Percentiles rank a stretch among this genome's conserved stretches.
phyloP scores from a whole-genome alignment of 2,329 filamentous ascomycete genomes.

The Diaporthe nobilis region DNA sequence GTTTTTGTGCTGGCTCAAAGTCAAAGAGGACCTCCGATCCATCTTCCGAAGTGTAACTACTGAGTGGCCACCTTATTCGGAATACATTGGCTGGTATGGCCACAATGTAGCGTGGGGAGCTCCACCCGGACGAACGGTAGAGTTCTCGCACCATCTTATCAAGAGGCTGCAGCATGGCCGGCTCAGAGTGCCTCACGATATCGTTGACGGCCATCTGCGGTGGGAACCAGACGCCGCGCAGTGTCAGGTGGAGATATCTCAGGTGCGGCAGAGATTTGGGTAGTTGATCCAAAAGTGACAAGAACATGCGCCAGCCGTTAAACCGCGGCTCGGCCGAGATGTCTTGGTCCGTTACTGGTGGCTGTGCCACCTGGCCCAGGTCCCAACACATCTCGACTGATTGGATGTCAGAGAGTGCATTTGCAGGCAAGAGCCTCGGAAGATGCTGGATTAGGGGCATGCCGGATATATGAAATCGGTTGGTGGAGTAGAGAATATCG shows the following conservation, averaged over 20 bases:
- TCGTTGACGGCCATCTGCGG: constrained; percentile 15
- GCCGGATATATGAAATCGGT: neutral
- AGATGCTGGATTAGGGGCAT: neutral
- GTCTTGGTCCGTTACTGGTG: constrained; percentile 6
- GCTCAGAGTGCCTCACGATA: neutral
- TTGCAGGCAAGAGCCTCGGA: neutral
- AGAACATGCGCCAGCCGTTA: constrained; percentile 8
- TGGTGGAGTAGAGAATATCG: constrained; percentile 27
- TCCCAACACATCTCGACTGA: constrained; percentile 30
- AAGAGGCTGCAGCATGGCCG: constrained; percentile 20
- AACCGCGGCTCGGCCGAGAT: constrained; percentile 25
- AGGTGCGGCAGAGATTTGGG: constrained; percentile 23
- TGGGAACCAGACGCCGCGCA: constrained; percentile 20
- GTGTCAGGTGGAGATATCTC: constrained; percentile 15
- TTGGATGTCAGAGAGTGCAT: constrained; percentile 4
- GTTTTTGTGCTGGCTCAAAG: neutral
- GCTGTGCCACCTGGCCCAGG: constrained; percentile 2
- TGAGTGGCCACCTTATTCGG: neutral
- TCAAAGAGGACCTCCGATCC: neutral
- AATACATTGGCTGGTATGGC: constrained; percentile 13
- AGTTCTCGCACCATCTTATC: constrained; percentile 29
- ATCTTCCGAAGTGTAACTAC: neutral
- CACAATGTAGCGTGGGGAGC: neutral
- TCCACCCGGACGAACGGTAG: neutral
- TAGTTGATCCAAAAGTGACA: neutral